Conservation (phyloP, 1,284 basidiomycete species). For the Moesziomyces sp. region DNA sequence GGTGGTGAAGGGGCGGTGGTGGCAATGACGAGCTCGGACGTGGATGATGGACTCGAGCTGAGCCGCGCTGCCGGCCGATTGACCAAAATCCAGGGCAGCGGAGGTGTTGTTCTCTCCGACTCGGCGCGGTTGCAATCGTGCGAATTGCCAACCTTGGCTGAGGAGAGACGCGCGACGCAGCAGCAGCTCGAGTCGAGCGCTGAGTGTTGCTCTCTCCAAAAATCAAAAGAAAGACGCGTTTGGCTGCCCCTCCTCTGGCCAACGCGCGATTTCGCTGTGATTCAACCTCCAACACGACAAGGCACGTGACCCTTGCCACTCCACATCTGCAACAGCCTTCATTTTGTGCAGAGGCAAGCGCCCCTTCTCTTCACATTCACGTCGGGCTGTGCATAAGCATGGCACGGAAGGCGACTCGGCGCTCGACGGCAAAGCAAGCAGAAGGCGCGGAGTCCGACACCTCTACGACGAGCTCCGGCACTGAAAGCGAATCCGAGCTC, state of each 20-base stretch:
- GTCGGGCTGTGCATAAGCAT: neutral
- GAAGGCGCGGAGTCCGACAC: neutral
- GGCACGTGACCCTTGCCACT: conserved; percentile 32
- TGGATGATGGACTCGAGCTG: neutral
- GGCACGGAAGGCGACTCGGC: neutral
- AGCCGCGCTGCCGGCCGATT: neutral
- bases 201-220: conserved; percentile 30
- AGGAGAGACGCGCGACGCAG: neutral
- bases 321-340: conserved; percentile 11
- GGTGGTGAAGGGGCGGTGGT: too few relatives aligned
- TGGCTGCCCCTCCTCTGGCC: conserved; percentile 13
- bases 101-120: conserved; percentile 1
- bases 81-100: neutral
- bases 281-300: conserved; percentile 4
- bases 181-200: neutral
- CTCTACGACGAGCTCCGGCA: neutral
- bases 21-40: too few relatives aligned
- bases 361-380: too few relatives aligned
- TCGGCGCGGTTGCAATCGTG: neutral
- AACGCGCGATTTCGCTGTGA: conserved; percentile 12
- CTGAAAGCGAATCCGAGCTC: conserved; percentile 5
- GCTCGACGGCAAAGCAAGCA: neutral
- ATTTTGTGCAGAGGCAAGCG: neutral
- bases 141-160: neutral
- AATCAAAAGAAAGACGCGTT: conserved; percentile 22